phyloP scores from a whole-genome alignment of 139 green algal genomes.

The Tetradesmus lagerheimii region DNA sequence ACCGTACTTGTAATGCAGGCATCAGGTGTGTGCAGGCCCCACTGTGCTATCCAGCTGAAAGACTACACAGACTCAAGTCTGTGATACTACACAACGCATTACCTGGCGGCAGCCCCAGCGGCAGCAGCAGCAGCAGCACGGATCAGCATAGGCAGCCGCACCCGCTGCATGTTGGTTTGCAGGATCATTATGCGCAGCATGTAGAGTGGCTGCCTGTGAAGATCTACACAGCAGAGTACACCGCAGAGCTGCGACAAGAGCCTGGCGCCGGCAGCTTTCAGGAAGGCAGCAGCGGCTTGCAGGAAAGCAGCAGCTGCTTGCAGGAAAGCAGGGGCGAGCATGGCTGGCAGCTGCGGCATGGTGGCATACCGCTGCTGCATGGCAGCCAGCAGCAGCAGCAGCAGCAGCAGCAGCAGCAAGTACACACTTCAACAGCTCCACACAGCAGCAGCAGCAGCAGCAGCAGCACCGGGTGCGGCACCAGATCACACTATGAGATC shows the following conservation, averaged over 20 bases:
- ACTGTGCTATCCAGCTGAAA: slow-evolving; percentile 78
- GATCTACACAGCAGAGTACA: slow-evolving; percentile 45
- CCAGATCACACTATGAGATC: background rate
- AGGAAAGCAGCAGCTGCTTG: background rate
- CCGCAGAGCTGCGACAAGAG: slow-evolving; percentile 5
- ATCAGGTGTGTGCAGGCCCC: slow-evolving; percentile 83
- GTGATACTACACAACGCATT: slow-evolving; percentile 20
- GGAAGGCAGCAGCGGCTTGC: background rate
- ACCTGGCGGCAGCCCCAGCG: slow-evolving; percentile 2
- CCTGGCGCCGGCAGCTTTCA: background rate
- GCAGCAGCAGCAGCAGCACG: background rate
- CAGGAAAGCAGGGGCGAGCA: background rate
- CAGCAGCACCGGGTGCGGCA: slow-evolving; percentile 24
- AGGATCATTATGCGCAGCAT: slow-evolving; percentile 2
- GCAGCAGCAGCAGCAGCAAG: slow-evolving; percentile 25
- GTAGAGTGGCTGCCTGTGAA: slow-evolving; percentile 52
- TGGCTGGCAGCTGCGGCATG: background rate
- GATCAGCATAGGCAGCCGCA: background rate
- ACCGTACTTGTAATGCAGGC: too few species aligned
- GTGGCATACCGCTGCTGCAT: slow-evolving; percentile 4
- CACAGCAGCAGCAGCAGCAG: slow-evolving; percentile 1
- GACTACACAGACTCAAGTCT: slow-evolving; percentile 58
- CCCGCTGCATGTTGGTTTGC: slow-evolving; percentile 21
- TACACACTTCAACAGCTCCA: background rate
- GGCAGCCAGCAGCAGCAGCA: background rate